A percentile compares a stretch with the other conserved stretches of the same genome.
These are phyloP conservation scores for Cercospora janseana DNA, from an alignment of 2,329 filamentous ascomycete species.

Conservation along the genomic window DNA sequence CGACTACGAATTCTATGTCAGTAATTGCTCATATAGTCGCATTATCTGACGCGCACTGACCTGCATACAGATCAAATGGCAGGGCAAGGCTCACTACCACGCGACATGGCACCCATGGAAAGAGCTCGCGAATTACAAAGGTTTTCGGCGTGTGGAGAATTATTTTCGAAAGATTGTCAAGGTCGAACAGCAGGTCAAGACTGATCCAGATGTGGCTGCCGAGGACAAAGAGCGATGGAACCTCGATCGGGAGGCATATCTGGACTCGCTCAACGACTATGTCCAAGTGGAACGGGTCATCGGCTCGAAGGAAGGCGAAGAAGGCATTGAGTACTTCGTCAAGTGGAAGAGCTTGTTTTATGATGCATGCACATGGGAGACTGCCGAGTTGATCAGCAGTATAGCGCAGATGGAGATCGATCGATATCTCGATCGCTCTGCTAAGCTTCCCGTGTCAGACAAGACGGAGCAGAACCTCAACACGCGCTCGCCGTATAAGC, in stretches of 20 bases:
- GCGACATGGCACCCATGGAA: slow-evolving; percentile 89
- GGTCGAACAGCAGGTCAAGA: slow-evolving; percentile 74
- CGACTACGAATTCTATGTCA: slow-evolving; percentile 76
- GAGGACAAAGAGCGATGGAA: slow-evolving; percentile 92
- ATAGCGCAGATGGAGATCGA: slow-evolving; percentile 89
- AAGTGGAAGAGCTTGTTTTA: slow-evolving; percentile 89
- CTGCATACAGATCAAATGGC: slow-evolving; percentile 80
- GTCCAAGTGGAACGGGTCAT: slow-evolving; percentile 93
- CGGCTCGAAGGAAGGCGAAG: slow-evolving; percentile 73
- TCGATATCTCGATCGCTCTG: slow-evolving; percentile 79
- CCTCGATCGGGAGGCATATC: slow-evolving; percentile 87
- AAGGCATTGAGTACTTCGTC: slow-evolving; percentile 82
- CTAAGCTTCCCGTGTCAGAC: slow-evolving; percentile 77
- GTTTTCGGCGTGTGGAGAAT: slow-evolving; percentile 87
- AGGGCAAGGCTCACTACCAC: slow-evolving; percentile 90
- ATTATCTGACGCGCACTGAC: slow-evolving; percentile 24
- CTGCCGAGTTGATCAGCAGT: slow-evolving; percentile 68
- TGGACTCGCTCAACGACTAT: slow-evolving; percentile 84
- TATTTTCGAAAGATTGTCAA: slow-evolving; percentile 84
- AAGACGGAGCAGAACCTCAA: slow-evolving; percentile 70
- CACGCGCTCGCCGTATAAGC: slow-evolving; percentile 69
- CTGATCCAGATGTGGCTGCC: slow-evolving; percentile 68
- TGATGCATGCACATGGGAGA: slow-evolving; percentile 93
- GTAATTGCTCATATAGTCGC: slow-evolving; percentile 24
- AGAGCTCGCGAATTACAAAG: slow-evolving; percentile 69